Evolutionary conservation across 371 early-diverging fungal genomes (phyloP), one percentile per base, ranked within the genome.

Genomic region (Dentiscutata heterogama): DNA sequence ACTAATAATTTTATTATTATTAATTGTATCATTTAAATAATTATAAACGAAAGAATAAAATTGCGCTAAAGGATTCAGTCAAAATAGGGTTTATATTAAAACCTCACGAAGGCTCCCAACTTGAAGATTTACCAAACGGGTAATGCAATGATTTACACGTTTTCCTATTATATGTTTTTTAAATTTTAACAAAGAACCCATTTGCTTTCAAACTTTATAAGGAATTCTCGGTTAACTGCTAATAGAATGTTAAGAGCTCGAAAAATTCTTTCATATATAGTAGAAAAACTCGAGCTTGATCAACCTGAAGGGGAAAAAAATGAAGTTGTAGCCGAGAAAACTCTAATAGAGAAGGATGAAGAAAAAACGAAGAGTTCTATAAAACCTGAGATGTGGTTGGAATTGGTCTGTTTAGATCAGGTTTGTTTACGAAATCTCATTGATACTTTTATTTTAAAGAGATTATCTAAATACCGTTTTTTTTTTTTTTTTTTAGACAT

Each of bases 191-290:
- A 42, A 42, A 51, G 13, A 50, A 72, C 10, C 25, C 46, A 10
- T 73, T 70, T 56, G 11, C 22, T 58, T 67, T 16, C 29, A 58
- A 39, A 70, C 64, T 70, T 54, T 85, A 86, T 87, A 61, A 90
- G 91, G 7, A 94, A 92, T 75, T 88, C 92, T 67, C 91, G 96
- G 13, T 86, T 98, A 54, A 89, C 93, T 18, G 97, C 98, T 5
- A 96, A 96, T 80, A 88, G 97, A 51, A 93, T 97, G 89, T 85
- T 98, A 61, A 89, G 97, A n/a, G 90, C 95, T 4, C 90, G 95
- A 35, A 97, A 98, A 83, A 88, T 98, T 51, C 76, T 93, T 2
- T 88, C 91, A 20, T 96, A 97, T 83, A 91, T 97, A 7, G 93
- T 91, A 2, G 97, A 97, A 20, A 95, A 94, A 83, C 84, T 96